A percentile compares a stretch with the other conserved stretches of the same genome.
These are phyloP conservation scores for Verticillium tricorpus DNA, from an alignment of 2,329 filamentous ascomycete species.

Conservation along the genomic window DNA sequence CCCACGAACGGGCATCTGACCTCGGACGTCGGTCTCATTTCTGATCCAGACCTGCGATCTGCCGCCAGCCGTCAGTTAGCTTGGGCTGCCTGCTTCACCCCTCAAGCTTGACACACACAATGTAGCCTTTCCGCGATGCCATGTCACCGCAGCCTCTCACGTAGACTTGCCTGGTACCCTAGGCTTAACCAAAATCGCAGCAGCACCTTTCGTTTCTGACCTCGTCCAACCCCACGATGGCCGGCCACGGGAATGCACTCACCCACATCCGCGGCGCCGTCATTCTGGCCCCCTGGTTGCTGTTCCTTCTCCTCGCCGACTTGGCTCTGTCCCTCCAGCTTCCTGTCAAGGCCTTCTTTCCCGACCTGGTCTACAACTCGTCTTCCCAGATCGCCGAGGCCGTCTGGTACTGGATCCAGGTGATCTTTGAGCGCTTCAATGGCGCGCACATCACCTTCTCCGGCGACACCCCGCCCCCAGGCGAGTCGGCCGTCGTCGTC, in stretches of 20 bases:
- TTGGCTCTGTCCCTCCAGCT: conserved; percentile 44
- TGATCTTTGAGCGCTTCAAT: conserved; percentile 51
- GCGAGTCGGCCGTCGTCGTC: conserved; percentile 57
- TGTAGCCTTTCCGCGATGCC: background rate
- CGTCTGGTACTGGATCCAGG: conserved; percentile 54
- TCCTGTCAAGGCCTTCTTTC: conserved; percentile 40
- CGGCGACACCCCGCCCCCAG: conserved; percentile 43
- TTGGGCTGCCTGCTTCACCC: background rate
- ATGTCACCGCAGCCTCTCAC: background rate
- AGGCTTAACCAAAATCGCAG: background rate
- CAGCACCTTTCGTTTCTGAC: background rate
- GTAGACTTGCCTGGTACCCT: background rate
- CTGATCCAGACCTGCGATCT: background rate
- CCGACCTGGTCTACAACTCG: conserved; percentile 45
- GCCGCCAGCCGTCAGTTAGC: background rate
- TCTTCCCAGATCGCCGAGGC: conserved; percentile 51
- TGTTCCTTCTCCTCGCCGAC: conserved; percentile 47
- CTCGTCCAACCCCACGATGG: conserved; percentile 3
- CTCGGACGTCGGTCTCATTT: background rate
- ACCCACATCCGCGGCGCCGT: conserved; percentile 36
- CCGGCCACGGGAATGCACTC: conserved; percentile 17
- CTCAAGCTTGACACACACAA: background rate
- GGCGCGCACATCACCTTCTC: conserved; percentile 48
- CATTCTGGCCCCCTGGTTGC: conserved; percentile 46
- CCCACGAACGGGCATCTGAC: background rate